phyloP scores from a whole-genome alignment of 1,139 yeast genomes.

The Kurtzmaniella quercitrusa region DNA sequence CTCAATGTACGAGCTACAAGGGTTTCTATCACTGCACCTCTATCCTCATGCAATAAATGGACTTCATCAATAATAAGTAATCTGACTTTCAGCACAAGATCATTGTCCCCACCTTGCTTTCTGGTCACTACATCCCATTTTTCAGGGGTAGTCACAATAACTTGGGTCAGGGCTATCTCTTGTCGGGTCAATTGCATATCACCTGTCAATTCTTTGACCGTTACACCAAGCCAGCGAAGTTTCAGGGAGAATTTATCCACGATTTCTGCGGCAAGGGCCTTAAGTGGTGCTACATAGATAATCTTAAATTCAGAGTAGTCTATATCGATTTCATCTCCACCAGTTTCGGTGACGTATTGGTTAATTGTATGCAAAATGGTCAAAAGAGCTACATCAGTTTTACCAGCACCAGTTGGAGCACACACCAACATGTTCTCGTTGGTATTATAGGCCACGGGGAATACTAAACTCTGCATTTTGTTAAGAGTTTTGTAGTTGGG shows the following conservation, averaged over 20 bases:
- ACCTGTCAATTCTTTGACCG: constrained; percentile 89
- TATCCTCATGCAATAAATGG: constrained; percentile 91
- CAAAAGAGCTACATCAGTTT: constrained; percentile 91
- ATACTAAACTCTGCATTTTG: constrained; percentile 88
- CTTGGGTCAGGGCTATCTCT: constrained; percentile 81
- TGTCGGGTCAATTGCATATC: constrained; percentile 90
- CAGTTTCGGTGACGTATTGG: constrained; percentile 52
- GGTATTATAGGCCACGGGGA: constrained; percentile 86
- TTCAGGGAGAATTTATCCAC: constrained; percentile 83
- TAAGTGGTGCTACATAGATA: constrained; percentile 92
- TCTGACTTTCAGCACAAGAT: constrained; percentile 79
- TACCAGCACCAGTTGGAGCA: constrained; percentile 99
- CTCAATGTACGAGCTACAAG: constrained; percentile 91
- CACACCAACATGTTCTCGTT: constrained; percentile 95
- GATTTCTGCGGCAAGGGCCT: constrained; percentile 96
- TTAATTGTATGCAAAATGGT: constrained; percentile 79
- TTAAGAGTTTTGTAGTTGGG: constrained; percentile 73
- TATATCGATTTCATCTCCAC: constrained; percentile 54
- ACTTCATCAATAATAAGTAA: constrained; percentile 92
- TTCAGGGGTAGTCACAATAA: constrained; percentile 95
- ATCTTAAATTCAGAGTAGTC: constrained; percentile 83
- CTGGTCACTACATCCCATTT: constrained; percentile 99
- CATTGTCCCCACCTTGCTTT: constrained; percentile 81
- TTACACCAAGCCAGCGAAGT: constrained; percentile 78
- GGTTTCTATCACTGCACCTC: constrained; percentile 97